These are phyloP conservation scores for Lachancea lanzarotensis DNA, from an alignment of 805 yeast genomes.

Conservation along the genomic window DNA sequence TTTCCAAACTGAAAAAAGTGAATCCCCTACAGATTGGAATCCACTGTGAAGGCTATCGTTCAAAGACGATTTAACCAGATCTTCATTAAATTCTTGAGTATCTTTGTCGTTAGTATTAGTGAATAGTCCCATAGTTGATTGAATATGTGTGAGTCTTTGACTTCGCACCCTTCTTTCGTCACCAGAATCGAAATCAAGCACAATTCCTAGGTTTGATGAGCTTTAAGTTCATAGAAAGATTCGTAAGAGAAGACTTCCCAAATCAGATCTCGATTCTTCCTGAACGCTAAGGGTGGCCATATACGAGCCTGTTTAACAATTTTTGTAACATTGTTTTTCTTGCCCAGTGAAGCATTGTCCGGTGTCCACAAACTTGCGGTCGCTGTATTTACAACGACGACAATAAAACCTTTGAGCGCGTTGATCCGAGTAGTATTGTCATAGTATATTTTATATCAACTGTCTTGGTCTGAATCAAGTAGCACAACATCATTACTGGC, in stretches of 20 bases:
- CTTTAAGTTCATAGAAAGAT: neutral
- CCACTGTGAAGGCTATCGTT: constrained; percentile 2
- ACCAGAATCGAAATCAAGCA: too few relatives aligned
- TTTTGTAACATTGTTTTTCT: too few relatives aligned
- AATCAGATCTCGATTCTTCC: neutral
- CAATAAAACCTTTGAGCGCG: too few relatives aligned
- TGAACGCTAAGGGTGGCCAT: neutral
- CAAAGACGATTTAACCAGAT: constrained; percentile 6
- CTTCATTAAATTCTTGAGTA: constrained; percentile 13
- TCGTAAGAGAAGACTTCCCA: neutral
- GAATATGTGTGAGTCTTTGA: neutral
- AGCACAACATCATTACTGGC: too few relatives aligned
- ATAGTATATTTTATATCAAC: too few relatives aligned
- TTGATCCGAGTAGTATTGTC: too few relatives aligned
- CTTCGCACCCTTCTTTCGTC: neutral
- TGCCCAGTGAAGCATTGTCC: too few relatives aligned
- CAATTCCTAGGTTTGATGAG: too few relatives aligned
- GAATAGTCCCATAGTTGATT: constrained; percentile 16
- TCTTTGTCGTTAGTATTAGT: constrained; percentile 13
- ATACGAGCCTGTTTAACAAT: too few relatives aligned
- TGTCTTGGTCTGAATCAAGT: too few relatives aligned
- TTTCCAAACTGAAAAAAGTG: constrained; percentile 16
- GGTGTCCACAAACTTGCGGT: too few relatives aligned
- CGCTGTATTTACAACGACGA: too few relatives aligned
- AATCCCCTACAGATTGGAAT: constrained; percentile 10